phyloP scores from a whole-genome alignment of 164 flowering plant genomes.

The Macadamia tetraphylla region DNA sequence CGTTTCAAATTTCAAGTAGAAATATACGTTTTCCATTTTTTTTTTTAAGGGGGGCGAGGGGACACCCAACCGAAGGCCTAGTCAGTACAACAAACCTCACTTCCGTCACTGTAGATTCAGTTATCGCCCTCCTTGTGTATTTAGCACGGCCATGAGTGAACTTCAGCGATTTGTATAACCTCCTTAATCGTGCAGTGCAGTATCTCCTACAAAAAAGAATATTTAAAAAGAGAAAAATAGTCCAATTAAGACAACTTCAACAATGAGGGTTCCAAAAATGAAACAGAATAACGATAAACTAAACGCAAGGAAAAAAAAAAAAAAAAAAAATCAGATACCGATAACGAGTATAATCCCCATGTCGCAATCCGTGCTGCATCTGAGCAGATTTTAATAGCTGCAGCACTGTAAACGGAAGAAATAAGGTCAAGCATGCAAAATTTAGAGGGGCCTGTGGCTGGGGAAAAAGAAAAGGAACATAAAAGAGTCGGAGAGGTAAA shows the following conservation, averaged over 20 bases:
- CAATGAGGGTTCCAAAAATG: too few species aligned
- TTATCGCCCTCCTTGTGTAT: conserved; percentile 50
- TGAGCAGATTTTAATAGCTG: conserved; percentile 80
- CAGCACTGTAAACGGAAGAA: conserved; percentile 37
- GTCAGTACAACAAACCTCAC: conserved; percentile 52
- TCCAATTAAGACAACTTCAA: background rate
- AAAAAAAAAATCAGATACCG: conserved; percentile 29
- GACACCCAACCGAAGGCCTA: background rate
- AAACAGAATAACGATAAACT: too few species aligned
- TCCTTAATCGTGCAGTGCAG: conserved; percentile 88
- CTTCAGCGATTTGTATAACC: conserved; percentile 87
- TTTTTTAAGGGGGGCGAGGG: background rate
- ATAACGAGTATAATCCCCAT: conserved; percentile 72
- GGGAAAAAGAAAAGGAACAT: background rate
- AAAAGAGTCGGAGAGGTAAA: conserved; percentile 3
- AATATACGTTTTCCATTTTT: too few species aligned
- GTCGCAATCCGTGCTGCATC: conserved; percentile 85
- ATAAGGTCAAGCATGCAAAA: background rate
- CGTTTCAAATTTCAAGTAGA: too few species aligned
- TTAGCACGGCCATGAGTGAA: conserved; percentile 95
- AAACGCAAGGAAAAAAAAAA: background rate
- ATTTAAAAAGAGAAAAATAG: background rate
- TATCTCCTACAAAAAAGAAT: conserved; percentile 55
- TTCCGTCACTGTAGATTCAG: conserved; percentile 73
- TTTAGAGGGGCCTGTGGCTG: background rate